These are phyloP conservation scores for Salix exigua DNA, from an alignment of 345 rosid genomes.

Conservation along the genomic window DNA sequence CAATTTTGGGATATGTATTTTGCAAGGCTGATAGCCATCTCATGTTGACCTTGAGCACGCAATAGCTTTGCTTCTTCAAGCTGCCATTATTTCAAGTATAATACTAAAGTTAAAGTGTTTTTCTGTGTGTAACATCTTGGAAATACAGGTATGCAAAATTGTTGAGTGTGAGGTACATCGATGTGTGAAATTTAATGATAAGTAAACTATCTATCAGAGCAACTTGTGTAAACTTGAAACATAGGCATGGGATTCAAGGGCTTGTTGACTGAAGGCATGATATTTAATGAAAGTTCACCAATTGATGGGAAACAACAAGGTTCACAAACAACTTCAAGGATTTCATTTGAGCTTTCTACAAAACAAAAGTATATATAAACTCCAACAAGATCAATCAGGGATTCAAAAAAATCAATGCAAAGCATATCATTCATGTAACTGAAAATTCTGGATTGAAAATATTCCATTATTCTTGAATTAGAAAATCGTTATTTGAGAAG, in stretches of 20 bases:
- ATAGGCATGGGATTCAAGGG: not conserved
- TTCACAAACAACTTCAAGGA: not conserved
- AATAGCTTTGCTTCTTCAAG: conserved; percentile 94
- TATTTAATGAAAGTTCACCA: not conserved
- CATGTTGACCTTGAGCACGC: conserved; percentile 89
- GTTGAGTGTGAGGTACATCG: not conserved
- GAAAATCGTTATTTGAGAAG: not conserved
- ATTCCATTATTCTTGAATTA: not conserved
- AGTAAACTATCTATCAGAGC: too few species aligned
- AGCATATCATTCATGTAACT: too few species aligned
- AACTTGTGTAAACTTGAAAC: not conserved
- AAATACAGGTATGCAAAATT: not conserved
- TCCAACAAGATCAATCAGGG: not conserved
- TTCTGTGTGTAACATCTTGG: not conserved
- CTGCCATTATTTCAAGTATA: conserved; percentile 37
- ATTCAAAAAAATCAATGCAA: not conserved
- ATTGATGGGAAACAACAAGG: not conserved
- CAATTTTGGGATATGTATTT: conserved; percentile 67
- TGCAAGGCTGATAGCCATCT: conserved; percentile 90
- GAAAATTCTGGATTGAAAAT: not conserved
- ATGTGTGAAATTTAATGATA: not conserved
- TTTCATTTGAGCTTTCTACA: not conserved
- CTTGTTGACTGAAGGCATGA: not conserved
- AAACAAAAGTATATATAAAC: not conserved
- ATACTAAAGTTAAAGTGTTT: not conserved